These are phyloP conservation scores for Fusarium sp. DNA, from an alignment of 2,329 filamentous ascomycete species.

Conservation along the genomic window DNA sequence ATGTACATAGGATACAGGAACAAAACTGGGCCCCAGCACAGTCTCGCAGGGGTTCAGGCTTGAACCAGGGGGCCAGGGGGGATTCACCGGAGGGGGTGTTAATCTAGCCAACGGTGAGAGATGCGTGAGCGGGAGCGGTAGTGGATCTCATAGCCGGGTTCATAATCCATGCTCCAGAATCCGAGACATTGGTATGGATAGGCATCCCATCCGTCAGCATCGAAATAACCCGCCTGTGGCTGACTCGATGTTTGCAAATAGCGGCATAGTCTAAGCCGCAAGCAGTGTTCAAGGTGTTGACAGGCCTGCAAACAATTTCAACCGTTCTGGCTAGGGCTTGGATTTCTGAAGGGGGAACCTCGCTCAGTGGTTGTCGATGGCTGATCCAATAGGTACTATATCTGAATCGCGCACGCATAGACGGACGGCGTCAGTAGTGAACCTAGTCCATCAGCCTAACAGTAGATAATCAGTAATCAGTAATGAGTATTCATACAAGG, in stretches of 20 bases:
- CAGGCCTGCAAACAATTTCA: constrained; percentile 16
- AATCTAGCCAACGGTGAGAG: constrained; percentile 32
- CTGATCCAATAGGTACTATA: background rate
- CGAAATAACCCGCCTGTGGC: constrained; percentile 27
- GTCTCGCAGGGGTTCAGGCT: constrained; percentile 15
- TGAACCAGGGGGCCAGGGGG: constrained; percentile 6
- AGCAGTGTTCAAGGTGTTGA: constrained; percentile 21
- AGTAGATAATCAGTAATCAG: background rate
- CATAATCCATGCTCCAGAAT: constrained; percentile 21
- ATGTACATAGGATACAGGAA: background rate
- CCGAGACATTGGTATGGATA: constrained; percentile 34
- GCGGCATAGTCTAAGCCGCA: constrained; percentile 27
- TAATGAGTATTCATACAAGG: background rate
- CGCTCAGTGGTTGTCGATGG: background rate
- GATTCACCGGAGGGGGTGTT: constrained; percentile 15
- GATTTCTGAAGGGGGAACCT: constrained; percentile 3
- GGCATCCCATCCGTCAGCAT: constrained; percentile 18
- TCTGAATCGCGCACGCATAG: constrained; percentile 24
- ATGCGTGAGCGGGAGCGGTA: constrained; percentile 32
- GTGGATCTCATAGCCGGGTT: constrained; percentile 25
- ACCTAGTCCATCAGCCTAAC: background rate
- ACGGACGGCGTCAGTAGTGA: constrained; percentile 1
- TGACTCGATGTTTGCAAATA: constrained; percentile 31
- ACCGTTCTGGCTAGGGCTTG: constrained; percentile 18
- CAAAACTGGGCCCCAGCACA: constrained; percentile 12